Base-by-base conservation (phyloP, 2,329 filamentous ascomycete species). In the Sporothrix globosa region DNA sequence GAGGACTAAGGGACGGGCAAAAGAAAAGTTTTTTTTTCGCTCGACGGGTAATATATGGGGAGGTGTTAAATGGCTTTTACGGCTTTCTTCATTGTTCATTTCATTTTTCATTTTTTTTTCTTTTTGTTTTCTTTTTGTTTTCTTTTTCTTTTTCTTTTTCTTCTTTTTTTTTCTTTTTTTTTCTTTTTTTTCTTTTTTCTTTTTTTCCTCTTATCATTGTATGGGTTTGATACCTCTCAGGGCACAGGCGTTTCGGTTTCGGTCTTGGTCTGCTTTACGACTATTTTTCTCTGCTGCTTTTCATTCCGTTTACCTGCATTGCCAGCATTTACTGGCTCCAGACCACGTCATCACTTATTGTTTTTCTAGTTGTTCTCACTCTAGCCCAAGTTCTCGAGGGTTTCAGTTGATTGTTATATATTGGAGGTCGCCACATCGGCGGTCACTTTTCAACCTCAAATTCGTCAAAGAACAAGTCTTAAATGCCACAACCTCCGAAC, bases 141-240 rank as follows among this genome's bases (percentile, higher is more conserved):
- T 14, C n/a, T 52, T 10, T 54, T 60, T 19, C 17, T 30, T 46
- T 39, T 13, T 39, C 44, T 17, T 41, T 19, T 21, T 9, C 21
- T 54, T 30, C 19, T 13, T 44, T 24, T 39, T 13, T n/a, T 34
- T 24, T 52, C 56, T 44, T 27, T n/a, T 46, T 11, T 14, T 17
- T 46, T 30, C 27, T 4, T 4, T 4, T 27, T 19, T 39, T 54
- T 46, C 13, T 27, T 52, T 10, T 54, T 60, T 19, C 17, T 30
- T 46, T 39, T 39, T 3, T 56, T 7, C 21, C 46, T 39, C 30
- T n/a, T 34, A 19, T 65, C 9, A 53, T 69, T 53, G 24, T 60
- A 39, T 69, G 53, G 54, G 30, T 69, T 54, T 44, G 41, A 63
- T 63, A 68, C 66, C 66, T 68, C 66, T 24, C 39, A 56, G 52